Conservation (phyloP, 805 yeast species). For the Starmera dryadoides region DNA sequence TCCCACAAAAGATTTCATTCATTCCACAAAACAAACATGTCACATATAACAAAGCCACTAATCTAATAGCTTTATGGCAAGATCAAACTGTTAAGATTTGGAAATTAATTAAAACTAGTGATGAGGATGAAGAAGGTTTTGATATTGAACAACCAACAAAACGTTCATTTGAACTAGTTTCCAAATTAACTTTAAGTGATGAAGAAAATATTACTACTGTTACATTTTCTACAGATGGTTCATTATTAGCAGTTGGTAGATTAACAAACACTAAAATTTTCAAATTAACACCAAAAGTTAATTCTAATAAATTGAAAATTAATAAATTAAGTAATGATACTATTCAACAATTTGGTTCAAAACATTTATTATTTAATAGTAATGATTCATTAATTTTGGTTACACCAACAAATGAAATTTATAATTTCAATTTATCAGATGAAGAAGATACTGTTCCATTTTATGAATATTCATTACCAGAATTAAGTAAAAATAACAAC, state of each 20-base stretch:
- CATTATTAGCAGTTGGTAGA: slow-evolving; percentile 66
- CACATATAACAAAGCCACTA: slow-evolving; percentile 35
- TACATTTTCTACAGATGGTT: slow-evolving; percentile 57
- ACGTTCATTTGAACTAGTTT: slow-evolving; percentile 47
- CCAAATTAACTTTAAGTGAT: slow-evolving; percentile 59
- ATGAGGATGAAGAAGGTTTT: slow-evolving; percentile 5
- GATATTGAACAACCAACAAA: slow-evolving; percentile 15
- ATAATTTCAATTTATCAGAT: slow-evolving; percentile 28
- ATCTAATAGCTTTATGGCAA: slow-evolving; percentile 68
- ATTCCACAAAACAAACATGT: slow-evolving; percentile 52
- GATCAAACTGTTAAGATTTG: slow-evolving; percentile 80
- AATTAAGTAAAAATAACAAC: slow-evolving; percentile 10
- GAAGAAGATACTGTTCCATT: slow-evolving; percentile 31
- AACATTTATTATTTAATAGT: slow-evolving; percentile 39
- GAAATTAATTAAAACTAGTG: slow-evolving; percentile 38
- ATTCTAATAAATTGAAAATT: slow-evolving; percentile 34
- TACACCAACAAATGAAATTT: slow-evolving; percentile 57
- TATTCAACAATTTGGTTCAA: slow-evolving; percentile 45
- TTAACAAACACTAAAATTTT: slow-evolving; percentile 63
- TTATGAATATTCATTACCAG: slow-evolving; percentile 32
- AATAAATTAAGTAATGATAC: slow-evolving; percentile 39
- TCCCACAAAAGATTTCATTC: slow-evolving; percentile 61
- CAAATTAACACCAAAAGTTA: slow-evolving; percentile 37
- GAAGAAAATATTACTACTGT: slow-evolving; percentile 76
- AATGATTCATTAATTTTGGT: slow-evolving; percentile 40